These are phyloP conservation scores for Sphenostylis stenocarpa DNA, from an alignment of 306 rosid species.

Conservation along the genomic window DNA sequence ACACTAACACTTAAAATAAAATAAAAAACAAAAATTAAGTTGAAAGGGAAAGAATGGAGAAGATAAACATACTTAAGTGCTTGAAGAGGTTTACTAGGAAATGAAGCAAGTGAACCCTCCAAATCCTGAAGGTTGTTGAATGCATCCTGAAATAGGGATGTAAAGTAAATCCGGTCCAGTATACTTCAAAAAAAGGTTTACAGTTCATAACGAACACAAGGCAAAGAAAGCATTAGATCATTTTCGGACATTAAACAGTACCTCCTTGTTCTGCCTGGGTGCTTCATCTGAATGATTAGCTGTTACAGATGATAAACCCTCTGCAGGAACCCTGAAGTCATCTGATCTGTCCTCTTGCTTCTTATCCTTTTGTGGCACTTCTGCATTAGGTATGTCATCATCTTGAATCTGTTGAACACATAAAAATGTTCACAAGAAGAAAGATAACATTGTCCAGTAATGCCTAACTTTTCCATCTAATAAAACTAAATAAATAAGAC, in stretches of 20 bases:
- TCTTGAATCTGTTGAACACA: conserved; percentile 77
- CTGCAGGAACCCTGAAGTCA: conserved; percentile 49
- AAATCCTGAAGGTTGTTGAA: conserved; percentile 71
- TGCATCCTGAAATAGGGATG: conserved; percentile 66
- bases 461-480: conserved; percentile 16
- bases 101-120: conserved; percentile 83
- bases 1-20: background rate
- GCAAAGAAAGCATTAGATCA: conserved; percentile 17
- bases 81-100: conserved; percentile 83
- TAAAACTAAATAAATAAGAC: conserved; percentile 19
- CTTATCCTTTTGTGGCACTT: conserved; percentile 51
- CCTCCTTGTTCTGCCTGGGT: conserved; percentile 62
- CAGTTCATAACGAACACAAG: conserved; percentile 22
- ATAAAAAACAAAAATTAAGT: background rate
- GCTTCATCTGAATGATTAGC: conserved; percentile 53
- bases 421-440: conserved; percentile 24
- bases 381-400: conserved; percentile 54
- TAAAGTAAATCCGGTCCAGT: conserved; percentile 8
- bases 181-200: background rate
- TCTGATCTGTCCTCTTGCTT: conserved; percentile 47
- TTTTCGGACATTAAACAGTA: conserved; percentile 33
- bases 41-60: background rate
- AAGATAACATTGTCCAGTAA: conserved; percentile 5
- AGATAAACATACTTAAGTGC: conserved; percentile 77
- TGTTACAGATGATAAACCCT: conserved; percentile 41